Base-by-base conservation (phyloP, 345 rosid species). In the Aegle marmelos region DNA sequence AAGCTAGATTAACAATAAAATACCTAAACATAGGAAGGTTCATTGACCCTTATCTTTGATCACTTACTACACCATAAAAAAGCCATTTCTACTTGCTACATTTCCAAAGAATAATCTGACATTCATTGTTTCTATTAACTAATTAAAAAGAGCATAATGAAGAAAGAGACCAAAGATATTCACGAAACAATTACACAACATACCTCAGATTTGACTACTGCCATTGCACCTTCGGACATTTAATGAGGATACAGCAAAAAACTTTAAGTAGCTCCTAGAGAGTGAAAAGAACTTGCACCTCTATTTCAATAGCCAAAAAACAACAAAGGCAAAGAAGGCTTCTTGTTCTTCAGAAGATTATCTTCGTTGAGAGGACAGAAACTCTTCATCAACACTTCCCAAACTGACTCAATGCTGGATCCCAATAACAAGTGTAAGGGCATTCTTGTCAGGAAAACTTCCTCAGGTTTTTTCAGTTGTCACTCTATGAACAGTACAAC, bases 161-260 rank as follows among this genome's bases (percentile, higher is more conserved):
- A 13, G 41, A 72, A 27, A 31, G 37, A 16, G 76, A 73, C 25
- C 48, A 68, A 74, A 22, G 14, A 8, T 64, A 21, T 21, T 34
- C 17, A 39, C 24, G 6, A 69, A 72, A 30, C 28, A 54, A 66
- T 8, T 11, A 72, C 21, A 28, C 19, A 37, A 74, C 85, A 63
- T 73, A 90, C 94, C 94, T 90, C 86, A 4, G 94, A 88, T 85
- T 90, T 87, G 36, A 82, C 83, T 4, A 87, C 88, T 31, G 90
- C 92, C 85, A 87, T 81, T 70, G 73, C 62, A 76, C 77, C 88
- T 80, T 89, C 91, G 41, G 89, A 85, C 90, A 87, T 90, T 77
- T 78, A 82, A 81, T 30, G 39, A 78, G 48, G 77, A 76, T 59
- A 58, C 57, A 27, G 37, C 33, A 41, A 31, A 74, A 59, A 72